These are phyloP conservation scores for Penicillium paneum DNA, from an alignment of 2,329 filamentous ascomycete species.

Conservation along the genomic window DNA sequence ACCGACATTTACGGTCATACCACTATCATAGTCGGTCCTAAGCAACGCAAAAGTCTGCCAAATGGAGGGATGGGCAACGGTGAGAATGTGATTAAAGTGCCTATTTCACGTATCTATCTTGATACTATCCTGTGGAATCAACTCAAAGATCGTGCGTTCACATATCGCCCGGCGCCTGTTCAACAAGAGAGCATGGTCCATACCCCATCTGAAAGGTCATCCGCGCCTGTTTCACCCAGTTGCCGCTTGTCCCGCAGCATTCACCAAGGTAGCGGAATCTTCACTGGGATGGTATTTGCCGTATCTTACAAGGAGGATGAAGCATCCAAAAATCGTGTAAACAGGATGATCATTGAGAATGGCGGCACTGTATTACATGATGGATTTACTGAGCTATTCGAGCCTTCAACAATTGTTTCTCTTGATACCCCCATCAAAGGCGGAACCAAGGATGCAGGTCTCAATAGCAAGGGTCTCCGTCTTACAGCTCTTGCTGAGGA, in stretches of 20 bases:
- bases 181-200: constrained; percentile 25
- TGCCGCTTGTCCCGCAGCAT: constrained; percentile 48
- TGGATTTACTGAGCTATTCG: constrained; percentile 81
- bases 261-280: constrained; percentile 50
- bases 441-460: constrained; percentile 11
- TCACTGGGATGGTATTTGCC: constrained; percentile 82
- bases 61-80: constrained; percentile 27
- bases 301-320: constrained; percentile 66
- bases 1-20: constrained; percentile 46
- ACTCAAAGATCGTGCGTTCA: constrained; percentile 42
- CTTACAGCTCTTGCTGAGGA: constrained; percentile 54
- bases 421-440: constrained; percentile 30
- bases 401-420: constrained; percentile 38
- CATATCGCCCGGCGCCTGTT: constrained; percentile 22
- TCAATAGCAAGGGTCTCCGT: constrained; percentile 41
- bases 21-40: constrained; percentile 42
- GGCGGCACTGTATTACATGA: constrained; percentile 69
- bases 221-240: constrained; percentile 47
- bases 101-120: constrained; percentile 46
- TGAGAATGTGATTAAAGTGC: constrained; percentile 40
- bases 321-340: constrained; percentile 56
- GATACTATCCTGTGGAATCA: constrained; percentile 48
- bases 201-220: constrained; percentile 40
- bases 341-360: constrained; percentile 62
- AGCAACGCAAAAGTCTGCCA: constrained; percentile 43